Base-by-base conservation (phyloP, 1,284 basidiomycete genomes). In the Ustilago trichophora region DNA sequence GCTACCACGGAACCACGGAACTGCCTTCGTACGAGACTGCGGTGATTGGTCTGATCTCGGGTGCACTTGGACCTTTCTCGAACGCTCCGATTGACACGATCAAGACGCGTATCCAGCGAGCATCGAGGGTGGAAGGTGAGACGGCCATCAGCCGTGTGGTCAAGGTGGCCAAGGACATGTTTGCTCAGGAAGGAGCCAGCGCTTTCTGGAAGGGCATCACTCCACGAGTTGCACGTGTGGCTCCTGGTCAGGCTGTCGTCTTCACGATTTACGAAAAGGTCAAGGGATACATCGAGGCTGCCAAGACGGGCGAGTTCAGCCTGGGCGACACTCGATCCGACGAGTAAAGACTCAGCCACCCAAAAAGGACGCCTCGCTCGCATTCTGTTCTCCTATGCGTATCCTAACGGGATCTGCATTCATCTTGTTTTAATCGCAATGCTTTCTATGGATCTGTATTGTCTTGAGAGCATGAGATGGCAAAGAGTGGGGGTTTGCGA, bases 71-170 rank as follows among this genome's bases (percentile, higher is more conserved):
- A 27, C 94, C 94, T 12, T 81, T 97, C 83, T 94, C 93, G 24
- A 97, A 97, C 75, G 94, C 94, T 6, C 94, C 94, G 0, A 94
- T 97, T 64, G 94, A 98, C 84, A 97, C 94, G 3, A 97, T 97
- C 82, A 97, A 98, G 83, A 97, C 93, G 73, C 83, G 78, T 72
- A 81, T 78, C 54, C 95, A 98, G 84, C 93, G 94, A 74, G 87
- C 93, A 0, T 87, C 89, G 5, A 89, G 89, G 44, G 83, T 86
- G 26, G 87, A 89, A 0, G 92, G 92, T 16, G 88, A 90, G 78
- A 89, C 89, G 2, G 91, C 94, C 6, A 73, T 86, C 66, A 83
- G 84, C 24, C 81, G 94, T 18, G 90, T 98, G 76, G 82, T 86
- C 16, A 86, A 87, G 41, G 95, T 98, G 63, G 89, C 92, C 29